Evolutionary conservation across 2,329 filamentous ascomycete genomes (phyloP), one percentile per base, ranked within the genome.

Genomic region (Furcasterigmium furcatum): DNA sequence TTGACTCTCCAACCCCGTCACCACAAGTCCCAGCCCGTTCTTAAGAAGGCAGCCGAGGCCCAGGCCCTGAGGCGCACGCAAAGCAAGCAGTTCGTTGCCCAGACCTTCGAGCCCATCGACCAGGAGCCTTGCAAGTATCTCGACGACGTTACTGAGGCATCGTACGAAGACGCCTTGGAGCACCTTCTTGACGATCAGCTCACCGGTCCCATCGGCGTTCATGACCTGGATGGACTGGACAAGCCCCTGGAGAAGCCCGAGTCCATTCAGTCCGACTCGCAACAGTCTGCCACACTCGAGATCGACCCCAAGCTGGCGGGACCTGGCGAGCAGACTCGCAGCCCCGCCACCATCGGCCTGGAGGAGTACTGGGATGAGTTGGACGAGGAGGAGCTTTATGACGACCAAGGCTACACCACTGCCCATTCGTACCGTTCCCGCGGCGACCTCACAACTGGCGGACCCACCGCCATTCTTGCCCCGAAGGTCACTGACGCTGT

Each of bases 341-440:
- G 34, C 34, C 34, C 34, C 9, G 34, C 34, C 18, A 36, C 34
- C 10, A 16, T 36, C 7, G n/a, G n/a, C 9, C 34, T 36, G n/a
- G 85, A 89, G 55, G 87, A 91, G 60, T 87, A 84, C 56, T 90
- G 84, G 85, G 84, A 88, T 14, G 87, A 91, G 16, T 85, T 87
- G 14, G 85, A 92, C 21, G 87, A 88, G 12, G 73, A 68, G 14
- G 44, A 71, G 30, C 57, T 63, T 34, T 79, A 78, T 51, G 77
- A 82, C 38, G 78, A 81, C 55, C 86, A 86, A 47, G 91, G 87
- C 19, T 88, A 88, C 46, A 84, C 84, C 20, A 94, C 89, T 3
- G 84, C 88, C 32, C 84, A 86, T 55, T 91, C 88, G 10, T 82
- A 83, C 52, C 79, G 82, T 19, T 88, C 91, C 42, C 87, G 87